Evolutionary conservation across 176 grass and related monocot species (phyloP).

Genomic region (Avena atlantica): DNA sequence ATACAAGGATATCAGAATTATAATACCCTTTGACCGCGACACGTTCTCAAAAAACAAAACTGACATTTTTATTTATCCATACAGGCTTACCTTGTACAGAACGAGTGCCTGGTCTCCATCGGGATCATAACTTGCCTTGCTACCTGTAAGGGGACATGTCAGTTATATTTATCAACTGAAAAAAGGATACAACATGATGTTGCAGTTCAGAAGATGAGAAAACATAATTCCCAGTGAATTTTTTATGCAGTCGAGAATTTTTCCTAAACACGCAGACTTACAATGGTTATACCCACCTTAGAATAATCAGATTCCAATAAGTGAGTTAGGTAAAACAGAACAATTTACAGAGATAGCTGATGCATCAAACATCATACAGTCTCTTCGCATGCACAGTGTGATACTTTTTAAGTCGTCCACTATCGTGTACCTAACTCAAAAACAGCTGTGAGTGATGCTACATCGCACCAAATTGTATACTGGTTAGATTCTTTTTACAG

Average conservation of each 20-base stretch:
- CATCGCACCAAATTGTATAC: constrained; percentile 26
- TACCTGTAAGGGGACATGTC: constrained; percentile 31
- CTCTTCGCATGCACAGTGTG: constrained; percentile 27
- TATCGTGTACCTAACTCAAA: constrained; percentile 28
- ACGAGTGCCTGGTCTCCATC: constrained; percentile 84
- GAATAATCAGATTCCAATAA: constrained; percentile 1
- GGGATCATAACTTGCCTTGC: constrained; percentile 38
- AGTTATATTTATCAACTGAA: constrained; percentile 25
- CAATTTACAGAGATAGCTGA: neutral
- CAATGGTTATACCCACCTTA: neutral
- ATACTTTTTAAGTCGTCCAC: constrained; percentile 1
- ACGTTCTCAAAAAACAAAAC: constrained; percentile 3
- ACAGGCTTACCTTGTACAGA: constrained; percentile 87
- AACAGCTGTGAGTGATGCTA: constrained; percentile 22
- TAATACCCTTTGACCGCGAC: constrained; percentile 10
- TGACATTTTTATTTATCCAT: neutral
- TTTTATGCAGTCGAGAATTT: neutral
- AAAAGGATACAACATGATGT: constrained; percentile 8
- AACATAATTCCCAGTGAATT: neutral
- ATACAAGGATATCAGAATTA: constrained; percentile 47
- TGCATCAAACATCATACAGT: constrained; percentile 5
- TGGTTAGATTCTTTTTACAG: constrained; percentile 34
- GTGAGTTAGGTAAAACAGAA: constrained; percentile 8
- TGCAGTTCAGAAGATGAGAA: constrained; percentile 1
- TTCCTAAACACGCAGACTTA: constrained; percentile 20